Conservation (phyloP, 495 filamentous ascomycete genomes). For the Penicillium odoratum region DNA sequence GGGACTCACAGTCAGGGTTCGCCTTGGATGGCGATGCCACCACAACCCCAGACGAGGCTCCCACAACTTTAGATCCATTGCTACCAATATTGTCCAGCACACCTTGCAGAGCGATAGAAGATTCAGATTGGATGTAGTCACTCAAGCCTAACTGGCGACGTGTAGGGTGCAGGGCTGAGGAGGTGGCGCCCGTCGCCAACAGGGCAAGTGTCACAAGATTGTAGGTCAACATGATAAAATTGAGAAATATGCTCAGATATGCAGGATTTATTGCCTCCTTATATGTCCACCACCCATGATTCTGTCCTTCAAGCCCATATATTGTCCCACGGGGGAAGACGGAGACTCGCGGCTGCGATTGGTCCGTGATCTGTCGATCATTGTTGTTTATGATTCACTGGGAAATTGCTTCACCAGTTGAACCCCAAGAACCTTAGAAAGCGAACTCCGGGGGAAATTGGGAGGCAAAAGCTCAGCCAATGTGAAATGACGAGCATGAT, state of each 20-base stretch:
- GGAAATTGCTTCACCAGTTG: constrained; percentile 2
- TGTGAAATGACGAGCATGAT: neutral
- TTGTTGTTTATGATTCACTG: neutral
- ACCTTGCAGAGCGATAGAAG: constrained; percentile 51
- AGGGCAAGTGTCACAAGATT: constrained; percentile 18
- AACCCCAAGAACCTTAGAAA: neutral
- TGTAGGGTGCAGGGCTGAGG: constrained; percentile 11
- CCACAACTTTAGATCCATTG: constrained; percentile 43
- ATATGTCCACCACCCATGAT: neutral
- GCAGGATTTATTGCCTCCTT: neutral
- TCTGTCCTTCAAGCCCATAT: neutral
- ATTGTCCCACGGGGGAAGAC: constrained; percentile 6
- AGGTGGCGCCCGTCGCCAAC: constrained; percentile 16
- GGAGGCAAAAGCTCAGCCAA: neutral
- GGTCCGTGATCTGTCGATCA: constrained; percentile 2
- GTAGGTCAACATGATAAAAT: constrained; percentile 10
- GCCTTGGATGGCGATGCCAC: constrained; percentile 56
- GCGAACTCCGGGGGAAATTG: neutral
- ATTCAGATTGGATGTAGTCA: constrained; percentile 56
- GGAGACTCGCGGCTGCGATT: neutral
- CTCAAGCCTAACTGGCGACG: constrained; percentile 29
- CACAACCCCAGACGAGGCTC: constrained; percentile 51
- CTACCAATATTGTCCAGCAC: constrained; percentile 61
- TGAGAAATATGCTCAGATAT: neutral
- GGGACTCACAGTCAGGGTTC: constrained; percentile 53